Conservation (phyloP, 345 rosid species). For the Theobroma cacao region DNA sequence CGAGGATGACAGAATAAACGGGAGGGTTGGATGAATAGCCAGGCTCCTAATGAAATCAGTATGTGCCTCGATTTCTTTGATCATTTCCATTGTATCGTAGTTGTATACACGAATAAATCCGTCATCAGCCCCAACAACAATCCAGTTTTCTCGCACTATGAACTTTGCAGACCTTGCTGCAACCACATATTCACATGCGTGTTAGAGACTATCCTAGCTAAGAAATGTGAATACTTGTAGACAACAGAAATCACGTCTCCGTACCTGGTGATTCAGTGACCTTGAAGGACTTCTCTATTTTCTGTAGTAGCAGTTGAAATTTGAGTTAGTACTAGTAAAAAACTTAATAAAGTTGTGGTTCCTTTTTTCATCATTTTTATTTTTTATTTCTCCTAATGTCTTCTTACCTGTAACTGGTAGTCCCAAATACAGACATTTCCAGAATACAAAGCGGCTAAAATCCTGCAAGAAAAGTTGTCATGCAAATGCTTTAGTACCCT, state of each 20-base stretch:
- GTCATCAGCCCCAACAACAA: slow-evolving; percentile 86
- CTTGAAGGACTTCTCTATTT: slow-evolving; percentile 14
- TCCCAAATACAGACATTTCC: slow-evolving; percentile 19
- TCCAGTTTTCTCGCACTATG: slow-evolving; percentile 34
- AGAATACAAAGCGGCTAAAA: slow-evolving; percentile 8
- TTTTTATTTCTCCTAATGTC: neutral
- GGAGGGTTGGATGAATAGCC: slow-evolving; percentile 74
- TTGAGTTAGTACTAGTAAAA: neutral
- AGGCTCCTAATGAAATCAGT: slow-evolving; percentile 80
- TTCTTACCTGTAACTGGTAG: slow-evolving; percentile 17
- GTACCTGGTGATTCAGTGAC: slow-evolving; percentile 14
- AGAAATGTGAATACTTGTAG: neutral
- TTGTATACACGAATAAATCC: slow-evolving; percentile 77
- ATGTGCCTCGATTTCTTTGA: slow-evolving; percentile 82
- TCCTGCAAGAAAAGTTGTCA: slow-evolving; percentile 10
- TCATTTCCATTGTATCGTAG: slow-evolving; percentile 70
- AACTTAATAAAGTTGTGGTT: neutral
- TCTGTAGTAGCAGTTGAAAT: neutral
- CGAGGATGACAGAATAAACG: slow-evolving; percentile 65
- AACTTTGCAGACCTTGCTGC: slow-evolving; percentile 19
- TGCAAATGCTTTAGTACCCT: neutral
- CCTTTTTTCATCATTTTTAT: neutral
- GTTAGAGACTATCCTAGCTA: neutral
- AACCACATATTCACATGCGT: neutral
- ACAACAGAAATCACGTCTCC: neutral